A percentile compares a stretch with the other conserved stretches of the same genome.
Conservation (phyloP, 1,139 yeast genomes). For the Debaryomyces singareniensis region DNA sequence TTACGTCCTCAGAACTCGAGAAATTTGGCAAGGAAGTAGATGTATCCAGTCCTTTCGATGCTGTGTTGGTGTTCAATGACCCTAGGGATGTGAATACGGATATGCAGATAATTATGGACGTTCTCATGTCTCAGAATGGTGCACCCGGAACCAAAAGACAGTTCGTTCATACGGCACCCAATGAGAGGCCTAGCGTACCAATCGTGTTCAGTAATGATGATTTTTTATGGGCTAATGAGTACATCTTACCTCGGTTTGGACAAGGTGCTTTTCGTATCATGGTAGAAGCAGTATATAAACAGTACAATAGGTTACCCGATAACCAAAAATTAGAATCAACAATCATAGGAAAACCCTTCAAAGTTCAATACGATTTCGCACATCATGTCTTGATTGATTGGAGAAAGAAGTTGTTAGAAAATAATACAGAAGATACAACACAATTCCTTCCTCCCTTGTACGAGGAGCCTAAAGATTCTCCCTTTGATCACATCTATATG, state of each 20-base stretch:
- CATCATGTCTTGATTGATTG: conserved; percentile 63
- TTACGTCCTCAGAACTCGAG: conserved; percentile 39
- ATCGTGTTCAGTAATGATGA: conserved; percentile 85
- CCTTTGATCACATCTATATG: conserved; percentile 68
- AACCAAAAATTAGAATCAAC: conserved; percentile 42
- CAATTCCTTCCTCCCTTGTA: conserved; percentile 34
- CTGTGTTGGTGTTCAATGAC: conserved; percentile 82
- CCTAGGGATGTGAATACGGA: conserved; percentile 90
- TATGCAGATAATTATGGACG: conserved; percentile 68
- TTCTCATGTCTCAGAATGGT: conserved; percentile 62
- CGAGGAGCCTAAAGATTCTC: conserved; percentile 28
- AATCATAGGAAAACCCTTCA: conserved; percentile 80
- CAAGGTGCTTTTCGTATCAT: conserved; percentile 82
- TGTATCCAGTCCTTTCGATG: conserved; percentile 52
- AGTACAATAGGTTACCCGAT: conserved; percentile 42
- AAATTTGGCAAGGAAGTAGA: conserved; percentile 33
- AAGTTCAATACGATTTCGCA: conserved; percentile 79
- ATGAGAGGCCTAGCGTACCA: conserved; percentile 58
- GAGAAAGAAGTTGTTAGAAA: conserved; percentile 29
- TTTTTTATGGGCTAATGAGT: conserved; percentile 86
- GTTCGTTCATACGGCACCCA: conserved; percentile 7
- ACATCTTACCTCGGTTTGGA: conserved; percentile 74
- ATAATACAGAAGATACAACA: conserved; percentile 10
- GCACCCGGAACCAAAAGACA: conserved; percentile 54
- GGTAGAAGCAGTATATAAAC: conserved; percentile 57